Conservation (phyloP, 345 rosid species). For the Aquilaria yunnanensis region DNA sequence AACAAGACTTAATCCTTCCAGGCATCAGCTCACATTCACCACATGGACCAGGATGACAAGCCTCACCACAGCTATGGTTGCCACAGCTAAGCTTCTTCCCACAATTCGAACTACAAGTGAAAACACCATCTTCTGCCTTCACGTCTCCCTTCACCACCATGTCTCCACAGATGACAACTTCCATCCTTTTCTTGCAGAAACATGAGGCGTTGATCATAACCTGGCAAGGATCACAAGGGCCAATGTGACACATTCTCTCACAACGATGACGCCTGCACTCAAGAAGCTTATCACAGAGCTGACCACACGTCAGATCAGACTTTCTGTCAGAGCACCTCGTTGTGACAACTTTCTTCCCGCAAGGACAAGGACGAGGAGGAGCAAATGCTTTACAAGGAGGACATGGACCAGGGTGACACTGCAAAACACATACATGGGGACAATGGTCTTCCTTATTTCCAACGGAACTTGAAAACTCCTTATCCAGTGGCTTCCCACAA, state of each 20-base stretch:
- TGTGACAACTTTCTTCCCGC: slow-evolving; percentile 74
- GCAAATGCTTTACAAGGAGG: slow-evolving; percentile 98
- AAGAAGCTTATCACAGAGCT: slow-evolving; percentile 68
- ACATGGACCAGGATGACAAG: slow-evolving; percentile 87
- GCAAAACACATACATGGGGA: slow-evolving; percentile 92
- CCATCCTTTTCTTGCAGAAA: slow-evolving; percentile 72
- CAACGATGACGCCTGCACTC: slow-evolving; percentile 75
- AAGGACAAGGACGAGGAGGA: slow-evolving; percentile 73
- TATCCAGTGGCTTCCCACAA: slow-evolving; percentile 89
- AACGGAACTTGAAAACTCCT: slow-evolving; percentile 27
- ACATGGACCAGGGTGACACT: slow-evolving; percentile 98
- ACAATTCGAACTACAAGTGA: slow-evolving; percentile 60
- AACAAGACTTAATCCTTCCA: slow-evolving; percentile 57
- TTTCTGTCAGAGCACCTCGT: slow-evolving; percentile 86
- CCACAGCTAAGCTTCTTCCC: slow-evolving; percentile 61
- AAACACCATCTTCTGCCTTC: slow-evolving; percentile 65
- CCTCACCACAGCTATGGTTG: slow-evolving; percentile 56
- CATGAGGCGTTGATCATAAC: slow-evolving; percentile 63
- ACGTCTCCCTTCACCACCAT: slow-evolving; percentile 81
- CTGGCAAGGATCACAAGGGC: slow-evolving; percentile 76
- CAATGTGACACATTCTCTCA: slow-evolving; percentile 66
- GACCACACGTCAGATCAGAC: slow-evolving; percentile 70
- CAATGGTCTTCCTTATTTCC: slow-evolving; percentile 55
- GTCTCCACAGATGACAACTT: slow-evolving; percentile 74
- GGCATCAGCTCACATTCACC: slow-evolving; percentile 73